Conservation (phyloP, 139 green algal genomes). For the Ettlia oleoabundans region DNA sequence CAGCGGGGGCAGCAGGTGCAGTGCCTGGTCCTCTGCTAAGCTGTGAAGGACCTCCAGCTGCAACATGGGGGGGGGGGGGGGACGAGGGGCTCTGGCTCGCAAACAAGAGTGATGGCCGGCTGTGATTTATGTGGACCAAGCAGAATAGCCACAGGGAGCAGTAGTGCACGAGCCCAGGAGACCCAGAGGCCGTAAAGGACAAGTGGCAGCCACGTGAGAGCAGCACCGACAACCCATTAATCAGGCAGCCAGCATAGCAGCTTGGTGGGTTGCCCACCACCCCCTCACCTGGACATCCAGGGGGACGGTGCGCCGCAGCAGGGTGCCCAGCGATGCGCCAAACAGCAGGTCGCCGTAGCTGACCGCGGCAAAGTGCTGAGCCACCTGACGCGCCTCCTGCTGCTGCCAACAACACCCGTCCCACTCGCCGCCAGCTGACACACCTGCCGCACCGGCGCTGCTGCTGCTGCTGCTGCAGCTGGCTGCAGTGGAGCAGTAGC, state of each 20-base stretch:
- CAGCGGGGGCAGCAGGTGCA: slow-evolving; percentile 68
- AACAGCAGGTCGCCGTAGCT: slow-evolving; percentile 68
- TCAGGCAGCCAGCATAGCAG: no score
- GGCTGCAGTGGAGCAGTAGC: slow-evolving; percentile 14
- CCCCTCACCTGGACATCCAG: slow-evolving; percentile 25
- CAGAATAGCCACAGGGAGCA: neutral
- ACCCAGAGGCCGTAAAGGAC: no score
- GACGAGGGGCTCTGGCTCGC: no score
- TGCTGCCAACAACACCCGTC: slow-evolving; percentile 12
- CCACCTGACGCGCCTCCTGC: slow-evolving; percentile 52
- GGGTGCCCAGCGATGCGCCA: slow-evolving; percentile 44
- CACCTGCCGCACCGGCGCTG: neutral
- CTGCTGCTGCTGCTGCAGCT: neutral
- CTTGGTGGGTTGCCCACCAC: no score
- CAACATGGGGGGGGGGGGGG: neutral
- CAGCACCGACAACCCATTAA: no score
- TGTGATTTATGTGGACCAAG: neutral
- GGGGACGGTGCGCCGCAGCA: slow-evolving; percentile 39
- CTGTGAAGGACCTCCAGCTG: slow-evolving; percentile 52
- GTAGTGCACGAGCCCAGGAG: no score
- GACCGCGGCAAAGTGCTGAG: slow-evolving; percentile 47
- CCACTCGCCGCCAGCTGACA: neutral
- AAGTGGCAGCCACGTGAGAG: no score
- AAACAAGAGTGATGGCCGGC: no score
- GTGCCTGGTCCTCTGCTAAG: slow-evolving; percentile 43